Conservation (phyloP, 208 protist genomes). For the Porcisia hertigi region DNA sequence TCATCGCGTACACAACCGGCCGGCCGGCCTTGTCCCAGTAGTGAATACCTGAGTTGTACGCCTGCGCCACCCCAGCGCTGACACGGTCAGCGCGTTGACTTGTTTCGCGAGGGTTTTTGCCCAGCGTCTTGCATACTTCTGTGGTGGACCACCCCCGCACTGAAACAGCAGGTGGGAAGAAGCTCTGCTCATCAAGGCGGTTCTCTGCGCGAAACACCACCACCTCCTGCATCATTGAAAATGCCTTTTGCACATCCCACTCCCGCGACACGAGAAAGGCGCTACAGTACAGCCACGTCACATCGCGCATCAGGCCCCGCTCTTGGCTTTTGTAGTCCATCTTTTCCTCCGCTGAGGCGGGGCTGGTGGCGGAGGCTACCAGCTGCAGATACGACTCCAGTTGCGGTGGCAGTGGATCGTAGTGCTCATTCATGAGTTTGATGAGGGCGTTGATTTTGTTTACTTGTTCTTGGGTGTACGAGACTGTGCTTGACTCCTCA, state of each 20-base stretch:
- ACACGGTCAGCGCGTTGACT: conserved; percentile 34
- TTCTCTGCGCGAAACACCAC: conserved; percentile 36
- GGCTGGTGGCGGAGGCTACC: neutral
- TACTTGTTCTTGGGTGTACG: conserved; percentile 26
- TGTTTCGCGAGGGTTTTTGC: conserved; percentile 1
- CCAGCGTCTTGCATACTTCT: conserved; percentile 10
- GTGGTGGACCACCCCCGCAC: conserved; percentile 45
- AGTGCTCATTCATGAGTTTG: conserved; percentile 25
- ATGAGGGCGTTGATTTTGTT: conserved; percentile 50
- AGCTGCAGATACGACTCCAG: conserved; percentile 5
- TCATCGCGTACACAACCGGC: conserved; percentile 52
- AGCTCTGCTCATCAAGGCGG: conserved; percentile 38
- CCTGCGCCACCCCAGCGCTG: conserved; percentile 22
- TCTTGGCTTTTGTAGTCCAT: neutral
- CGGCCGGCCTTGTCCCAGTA: conserved; percentile 70
- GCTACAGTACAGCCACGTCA: conserved; percentile 41
- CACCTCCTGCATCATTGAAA: conserved; percentile 45
- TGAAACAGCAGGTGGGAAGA: conserved; percentile 45
- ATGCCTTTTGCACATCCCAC: conserved; percentile 62
- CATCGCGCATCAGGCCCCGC: conserved; percentile 9
- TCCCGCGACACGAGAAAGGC: conserved; percentile 45
- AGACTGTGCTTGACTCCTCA: neutral
- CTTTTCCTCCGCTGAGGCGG: neutral
- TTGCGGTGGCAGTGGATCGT: conserved; percentile 22
- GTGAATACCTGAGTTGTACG: conserved; percentile 45